These are phyloP conservation scores for Melastoma malabathricum DNA, from an alignment of 345 rosid species.

Conservation along the genomic window DNA sequence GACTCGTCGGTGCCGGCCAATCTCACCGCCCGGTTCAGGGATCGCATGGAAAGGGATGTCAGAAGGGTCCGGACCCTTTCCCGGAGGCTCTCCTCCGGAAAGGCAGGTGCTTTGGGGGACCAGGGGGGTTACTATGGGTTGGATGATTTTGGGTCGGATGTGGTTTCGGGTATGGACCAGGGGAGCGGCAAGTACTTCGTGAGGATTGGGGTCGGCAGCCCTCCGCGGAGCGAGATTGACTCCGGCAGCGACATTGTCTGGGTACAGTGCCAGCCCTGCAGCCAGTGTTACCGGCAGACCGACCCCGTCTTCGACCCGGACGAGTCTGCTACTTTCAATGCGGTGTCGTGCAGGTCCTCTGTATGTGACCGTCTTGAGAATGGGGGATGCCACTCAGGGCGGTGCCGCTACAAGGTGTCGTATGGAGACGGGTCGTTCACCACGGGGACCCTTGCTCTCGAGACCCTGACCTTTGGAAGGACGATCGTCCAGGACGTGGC, in stretches of 20 bases:
- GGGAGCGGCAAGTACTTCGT: conserved; percentile 95
- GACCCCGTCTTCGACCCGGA: conserved; percentile 93
- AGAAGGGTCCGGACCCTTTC: conserved; percentile 40
- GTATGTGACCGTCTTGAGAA: conserved; percentile 68
- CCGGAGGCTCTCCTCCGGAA: conserved; percentile 29
- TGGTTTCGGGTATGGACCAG: conserved; percentile 88
- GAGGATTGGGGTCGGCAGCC: conserved; percentile 85
- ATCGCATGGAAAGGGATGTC: conserved; percentile 55
- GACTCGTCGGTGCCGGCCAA: conserved; percentile 8
- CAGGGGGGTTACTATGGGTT: conserved; percentile 4
- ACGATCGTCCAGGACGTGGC: conserved; percentile 58
- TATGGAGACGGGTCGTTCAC: conserved; percentile 97
- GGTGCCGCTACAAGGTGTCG: conserved; percentile 75
- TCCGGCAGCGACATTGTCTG: conserved; percentile 96
- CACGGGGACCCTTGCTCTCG: conserved; percentile 74
- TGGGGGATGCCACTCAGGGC: conserved; percentile 61
- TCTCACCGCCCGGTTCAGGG: conserved; percentile 38
- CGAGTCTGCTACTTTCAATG: conserved; percentile 54
- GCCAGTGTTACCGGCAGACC: conserved; percentile 69
- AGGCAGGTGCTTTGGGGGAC: background rate
- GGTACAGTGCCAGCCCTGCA: conserved; percentile 96
- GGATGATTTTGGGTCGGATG: conserved; percentile 72
- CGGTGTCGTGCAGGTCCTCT: conserved; percentile 66
- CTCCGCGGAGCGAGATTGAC: conserved; percentile 68
- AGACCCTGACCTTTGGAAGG: conserved; percentile 62